Conservation (phyloP, 73 alveolate species). For the Paramecium pentaurelia region DNA sequence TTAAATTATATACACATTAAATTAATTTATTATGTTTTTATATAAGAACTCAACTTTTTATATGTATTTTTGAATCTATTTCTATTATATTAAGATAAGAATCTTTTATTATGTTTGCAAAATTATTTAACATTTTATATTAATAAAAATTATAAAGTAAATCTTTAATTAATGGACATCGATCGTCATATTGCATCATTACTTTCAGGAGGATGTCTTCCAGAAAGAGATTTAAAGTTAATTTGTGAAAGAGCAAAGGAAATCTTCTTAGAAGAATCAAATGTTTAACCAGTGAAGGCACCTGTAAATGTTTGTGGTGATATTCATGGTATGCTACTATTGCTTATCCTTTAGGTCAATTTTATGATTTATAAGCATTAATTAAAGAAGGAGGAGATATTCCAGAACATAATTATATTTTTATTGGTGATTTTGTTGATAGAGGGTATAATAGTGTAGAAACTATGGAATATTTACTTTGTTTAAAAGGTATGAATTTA, state of each 20-base stretch:
- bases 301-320: conserved; percentile 90
- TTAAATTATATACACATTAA: no score
- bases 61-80: background rate
- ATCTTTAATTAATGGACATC: conserved; percentile 40
- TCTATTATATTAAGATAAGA: background rate
- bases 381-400: conserved; percentile 67
- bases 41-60: no score
- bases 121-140: background rate
- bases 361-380: conserved; percentile 60
- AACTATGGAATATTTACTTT: conserved; percentile 59
- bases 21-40: background rate
- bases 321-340: conserved; percentile 64
- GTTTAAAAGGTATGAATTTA: conserved; percentile 63
- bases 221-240: conserved; percentile 71
- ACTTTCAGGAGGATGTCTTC: conserved; percentile 61
- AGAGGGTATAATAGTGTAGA: conserved; percentile 83
- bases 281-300: conserved; percentile 66
- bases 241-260: conserved; percentile 81
- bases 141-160: background rate
- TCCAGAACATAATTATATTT: conserved; percentile 84
- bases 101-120: background rate
- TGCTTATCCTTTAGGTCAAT: conserved; percentile 51
- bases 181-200: conserved; percentile 29
- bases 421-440: conserved; percentile 83
- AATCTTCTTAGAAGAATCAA: conserved; percentile 69